Percentiles rank a stretch among this genome's conserved stretches.
These are phyloP conservation scores for Dactylis glomerata DNA, from an alignment of 176 grass and related monocot genomes.

Conservation along the genomic window DNA sequence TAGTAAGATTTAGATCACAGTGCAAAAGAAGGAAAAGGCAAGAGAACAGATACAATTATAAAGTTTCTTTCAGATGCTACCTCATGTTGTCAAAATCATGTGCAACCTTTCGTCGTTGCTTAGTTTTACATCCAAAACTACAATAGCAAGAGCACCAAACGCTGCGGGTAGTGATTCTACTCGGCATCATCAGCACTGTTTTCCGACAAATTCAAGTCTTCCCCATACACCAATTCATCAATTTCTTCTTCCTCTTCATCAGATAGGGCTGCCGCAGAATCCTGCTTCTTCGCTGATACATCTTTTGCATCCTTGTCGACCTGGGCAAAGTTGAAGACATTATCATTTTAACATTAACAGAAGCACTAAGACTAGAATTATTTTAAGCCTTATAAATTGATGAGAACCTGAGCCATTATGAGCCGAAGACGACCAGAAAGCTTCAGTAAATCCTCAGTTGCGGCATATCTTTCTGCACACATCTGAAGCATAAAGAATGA, in stretches of 20 bases:
- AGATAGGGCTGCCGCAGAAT: neutral
- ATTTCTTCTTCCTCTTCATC: constrained; percentile 63
- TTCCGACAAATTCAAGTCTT: constrained; percentile 65
- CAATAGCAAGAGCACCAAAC: neutral
- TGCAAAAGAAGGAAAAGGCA: neutral
- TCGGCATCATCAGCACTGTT: constrained; percentile 39
- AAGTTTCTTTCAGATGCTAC: constrained; percentile 1
- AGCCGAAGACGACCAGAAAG: constrained; percentile 75
- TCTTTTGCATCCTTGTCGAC: constrained; percentile 41
- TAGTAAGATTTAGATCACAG: neutral
- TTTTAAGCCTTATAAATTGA: constrained; percentile 11
- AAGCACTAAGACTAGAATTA: neutral
- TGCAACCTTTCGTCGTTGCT: constrained; percentile 2
- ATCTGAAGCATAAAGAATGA: constrained; percentile 47
- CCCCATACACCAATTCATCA: constrained; percentile 79
- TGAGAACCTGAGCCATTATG: constrained; percentile 72
- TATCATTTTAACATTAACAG: neutral
- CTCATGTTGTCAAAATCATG: constrained; percentile 19
- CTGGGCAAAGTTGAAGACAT: constrained; percentile 32
- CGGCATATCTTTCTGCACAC: constrained; percentile 47
- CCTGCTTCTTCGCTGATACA: constrained; percentile 23
- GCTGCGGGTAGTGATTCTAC: neutral
- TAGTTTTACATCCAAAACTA: constrained; percentile 14
- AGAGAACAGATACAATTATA: neutral
- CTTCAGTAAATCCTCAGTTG: constrained; percentile 59